Percentiles rank a stretch among this genome's conserved stretches.
Conservation (phyloP, 176 grass and related monocot genomes). For the Carex cristatella region DNA sequence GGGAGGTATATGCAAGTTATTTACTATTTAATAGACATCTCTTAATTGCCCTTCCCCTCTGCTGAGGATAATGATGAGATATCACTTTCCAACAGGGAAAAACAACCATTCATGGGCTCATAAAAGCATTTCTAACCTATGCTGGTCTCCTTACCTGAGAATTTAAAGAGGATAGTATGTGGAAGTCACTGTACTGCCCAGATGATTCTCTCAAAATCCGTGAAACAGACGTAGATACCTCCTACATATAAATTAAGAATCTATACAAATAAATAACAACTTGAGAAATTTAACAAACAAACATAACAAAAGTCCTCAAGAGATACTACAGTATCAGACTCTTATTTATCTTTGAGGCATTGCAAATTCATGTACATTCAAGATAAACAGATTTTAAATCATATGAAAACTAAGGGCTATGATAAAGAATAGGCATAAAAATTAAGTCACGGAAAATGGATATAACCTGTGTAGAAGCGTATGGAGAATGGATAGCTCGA, state of each 20-base stretch:
- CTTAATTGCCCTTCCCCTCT: not conserved
- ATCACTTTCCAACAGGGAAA: slow-evolving; percentile 5
- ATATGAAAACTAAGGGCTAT: not conserved
- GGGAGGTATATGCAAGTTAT: slow-evolving; percentile 15
- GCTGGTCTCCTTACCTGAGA: slow-evolving; percentile 72
- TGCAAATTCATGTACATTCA: slow-evolving; percentile 7
- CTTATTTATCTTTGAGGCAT: not conserved
- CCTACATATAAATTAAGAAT: slow-evolving; percentile 37
- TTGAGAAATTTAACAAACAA: not conserved
- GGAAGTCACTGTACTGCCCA: slow-evolving; percentile 96
- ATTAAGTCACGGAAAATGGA: not conserved
- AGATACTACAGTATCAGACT: not conserved
- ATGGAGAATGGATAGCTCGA: slow-evolving; percentile 94
- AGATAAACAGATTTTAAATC: not conserved
- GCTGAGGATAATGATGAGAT: slow-evolving; percentile 1
- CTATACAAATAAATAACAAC: not conserved
- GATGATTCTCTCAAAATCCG: slow-evolving; percentile 79
- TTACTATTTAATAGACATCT: not conserved
- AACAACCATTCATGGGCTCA: not conserved
- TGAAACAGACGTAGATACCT: slow-evolving; percentile 93
- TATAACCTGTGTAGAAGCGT: slow-evolving; percentile 90
- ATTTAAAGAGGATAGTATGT: slow-evolving; percentile 98
- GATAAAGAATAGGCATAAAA: not conserved
- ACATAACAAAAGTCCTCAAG: not conserved
- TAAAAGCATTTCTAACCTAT: not conserved